These are phyloP conservation scores for Fusarium floridanum DNA, from an alignment of 2,329 filamentous ascomycete species.

Conservation along the genomic window DNA sequence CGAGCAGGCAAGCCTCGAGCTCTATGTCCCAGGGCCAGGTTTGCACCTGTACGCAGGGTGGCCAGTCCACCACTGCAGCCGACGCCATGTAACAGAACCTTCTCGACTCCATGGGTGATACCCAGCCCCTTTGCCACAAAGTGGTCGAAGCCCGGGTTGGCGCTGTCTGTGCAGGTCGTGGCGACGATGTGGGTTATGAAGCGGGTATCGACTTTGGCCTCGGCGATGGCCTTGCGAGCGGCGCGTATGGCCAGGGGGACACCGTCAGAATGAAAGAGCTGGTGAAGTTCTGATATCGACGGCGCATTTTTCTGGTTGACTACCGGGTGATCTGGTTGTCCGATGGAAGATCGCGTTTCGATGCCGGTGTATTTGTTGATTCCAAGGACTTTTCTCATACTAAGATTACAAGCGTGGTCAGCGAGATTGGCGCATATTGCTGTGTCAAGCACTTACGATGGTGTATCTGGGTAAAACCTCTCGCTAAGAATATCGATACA, in stretches of 20 bases:
- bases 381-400: constrained; percentile 72
- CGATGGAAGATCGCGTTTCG: constrained; percentile 72
- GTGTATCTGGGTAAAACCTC: constrained; percentile 70
- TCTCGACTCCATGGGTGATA: constrained; percentile 70
- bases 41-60: constrained; percentile 72
- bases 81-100: constrained; percentile 74
- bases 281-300: constrained; percentile 67
- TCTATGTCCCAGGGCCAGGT: constrained; percentile 73
- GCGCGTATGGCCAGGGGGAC: constrained; percentile 69
- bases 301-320: constrained; percentile 68
- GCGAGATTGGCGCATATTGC: not conserved
- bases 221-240: constrained; percentile 66
- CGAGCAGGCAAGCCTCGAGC: constrained; percentile 71
- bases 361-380: constrained; percentile 77
- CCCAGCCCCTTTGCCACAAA: constrained; percentile 71
- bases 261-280: constrained; percentile 68
- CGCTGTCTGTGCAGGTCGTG: constrained; percentile 77
- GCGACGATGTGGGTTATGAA: constrained; percentile 76
- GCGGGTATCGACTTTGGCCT: constrained; percentile 63
- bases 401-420: constrained; percentile 44
- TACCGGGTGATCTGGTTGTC: constrained; percentile 70
- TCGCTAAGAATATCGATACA: constrained; percentile 66
- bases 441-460: constrained; percentile 63
- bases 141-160: constrained; percentile 77
- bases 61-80: constrained; percentile 76